phyloP scores from a whole-genome alignment of 352 stramenopile species.

The Globisporangium orthogonon region DNA sequence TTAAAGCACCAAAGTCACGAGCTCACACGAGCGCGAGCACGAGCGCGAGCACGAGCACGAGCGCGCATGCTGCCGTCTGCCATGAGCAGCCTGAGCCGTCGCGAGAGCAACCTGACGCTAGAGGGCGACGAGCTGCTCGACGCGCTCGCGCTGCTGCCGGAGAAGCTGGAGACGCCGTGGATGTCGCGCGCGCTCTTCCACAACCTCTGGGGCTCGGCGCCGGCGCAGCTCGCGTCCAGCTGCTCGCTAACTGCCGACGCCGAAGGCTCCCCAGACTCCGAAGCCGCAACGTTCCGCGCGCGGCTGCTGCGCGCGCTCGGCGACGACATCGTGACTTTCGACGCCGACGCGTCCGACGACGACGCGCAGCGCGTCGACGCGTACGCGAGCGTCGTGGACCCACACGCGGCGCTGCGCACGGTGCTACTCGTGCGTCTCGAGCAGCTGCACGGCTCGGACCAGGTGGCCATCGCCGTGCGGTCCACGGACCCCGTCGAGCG shows the following conservation, averaged over 20 bases:
- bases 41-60: no score
- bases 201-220: constrained; percentile 54
- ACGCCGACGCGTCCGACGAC: constrained; percentile 5
- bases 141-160: constrained; percentile 24
- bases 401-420: constrained; percentile 28
- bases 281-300: constrained; percentile 26
- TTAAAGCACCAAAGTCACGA: no score
- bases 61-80: no score
- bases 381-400: constrained; percentile 44
- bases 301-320: constrained; percentile 45
- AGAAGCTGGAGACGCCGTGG: constrained; percentile 41
- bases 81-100: constrained; percentile 16
- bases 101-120: constrained; percentile 65
- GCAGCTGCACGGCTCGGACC: constrained; percentile 60
- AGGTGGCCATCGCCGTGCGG: constrained; percentile 58
- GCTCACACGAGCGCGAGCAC: no score
- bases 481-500: constrained; percentile 60
- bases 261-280: no score
- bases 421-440: constrained; percentile 59
- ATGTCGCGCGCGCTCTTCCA: constrained; percentile 63
- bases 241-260: constrained; percentile 39
- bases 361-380: constrained; percentile 11
- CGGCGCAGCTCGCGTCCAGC: constrained; percentile 41
- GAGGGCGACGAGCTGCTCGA: constrained; percentile 29
- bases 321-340: constrained; percentile 55